phyloP scores from a whole-genome alignment of 805 yeast species.

The Myxozyma kluyveri region DNA sequence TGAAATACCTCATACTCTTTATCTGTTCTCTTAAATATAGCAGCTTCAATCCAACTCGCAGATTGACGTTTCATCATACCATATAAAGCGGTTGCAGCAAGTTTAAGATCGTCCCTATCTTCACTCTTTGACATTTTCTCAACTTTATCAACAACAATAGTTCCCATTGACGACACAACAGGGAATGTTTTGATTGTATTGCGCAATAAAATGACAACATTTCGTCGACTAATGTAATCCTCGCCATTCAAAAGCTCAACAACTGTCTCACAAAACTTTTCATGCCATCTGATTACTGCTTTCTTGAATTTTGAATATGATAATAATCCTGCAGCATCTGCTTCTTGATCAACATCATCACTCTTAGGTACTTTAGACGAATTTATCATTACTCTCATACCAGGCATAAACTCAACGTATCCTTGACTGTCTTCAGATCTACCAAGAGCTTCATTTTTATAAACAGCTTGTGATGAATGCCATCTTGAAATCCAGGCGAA shows the following conservation, averaged over 20 bases:
- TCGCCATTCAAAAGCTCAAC: slow-evolving; percentile 46
- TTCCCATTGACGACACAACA: slow-evolving; percentile 63
- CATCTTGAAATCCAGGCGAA: slow-evolving; percentile 48
- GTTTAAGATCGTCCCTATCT: slow-evolving; percentile 71
- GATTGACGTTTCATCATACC: slow-evolving; percentile 34
- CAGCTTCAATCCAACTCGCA: slow-evolving; percentile 31
- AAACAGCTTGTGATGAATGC: slow-evolving; percentile 44
- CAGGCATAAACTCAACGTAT: slow-evolving; percentile 30
- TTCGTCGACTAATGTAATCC: slow-evolving; percentile 76
- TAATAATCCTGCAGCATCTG: slow-evolving; percentile 24
- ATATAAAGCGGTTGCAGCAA: slow-evolving; percentile 54
- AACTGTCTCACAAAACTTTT: slow-evolving; percentile 44
- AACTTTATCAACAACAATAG: slow-evolving; percentile 48
- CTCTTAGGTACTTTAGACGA: neutral
- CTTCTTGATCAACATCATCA: slow-evolving; percentile 17
- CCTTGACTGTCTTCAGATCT: slow-evolving; percentile 24
- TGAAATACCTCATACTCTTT: slow-evolving; percentile 3
- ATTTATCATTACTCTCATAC: slow-evolving; percentile 25
- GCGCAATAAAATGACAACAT: slow-evolving; percentile 74
- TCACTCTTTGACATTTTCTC: slow-evolving; percentile 53
- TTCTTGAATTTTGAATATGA: slow-evolving; percentile 42
- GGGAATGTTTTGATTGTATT: slow-evolving; percentile 65
- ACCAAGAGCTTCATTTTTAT: slow-evolving; percentile 37
- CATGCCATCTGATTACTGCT: slow-evolving; percentile 56
- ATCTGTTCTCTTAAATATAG: slow-evolving; percentile 9